phyloP scores from a whole-genome alignment of 2,329 filamentous ascomycete species.

The Cladosporium sphaerospermum region DNA sequence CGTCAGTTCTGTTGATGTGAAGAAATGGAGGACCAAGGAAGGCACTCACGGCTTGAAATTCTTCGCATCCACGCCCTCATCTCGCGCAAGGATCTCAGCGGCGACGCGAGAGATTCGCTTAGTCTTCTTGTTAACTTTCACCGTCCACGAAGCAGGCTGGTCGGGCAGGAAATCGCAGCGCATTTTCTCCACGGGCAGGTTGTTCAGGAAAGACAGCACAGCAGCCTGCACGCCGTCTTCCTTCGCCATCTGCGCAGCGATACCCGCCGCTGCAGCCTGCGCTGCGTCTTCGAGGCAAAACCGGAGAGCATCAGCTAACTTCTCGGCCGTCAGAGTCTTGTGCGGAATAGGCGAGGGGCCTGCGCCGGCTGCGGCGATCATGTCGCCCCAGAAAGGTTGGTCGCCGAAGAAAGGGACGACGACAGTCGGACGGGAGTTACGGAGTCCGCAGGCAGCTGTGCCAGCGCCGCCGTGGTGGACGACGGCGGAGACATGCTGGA shows the following conservation, averaged over 20 bases:
- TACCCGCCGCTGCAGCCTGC: constrained; percentile 49
- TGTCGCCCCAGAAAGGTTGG: constrained; percentile 47
- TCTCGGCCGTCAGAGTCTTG: constrained; percentile 50
- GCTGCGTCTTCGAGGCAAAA: constrained; percentile 53
- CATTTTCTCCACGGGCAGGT: constrained; percentile 36
- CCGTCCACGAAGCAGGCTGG: constrained; percentile 3
- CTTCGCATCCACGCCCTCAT: constrained; percentile 6
- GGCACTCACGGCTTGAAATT: constrained; percentile 8
- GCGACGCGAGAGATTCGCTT: constrained; percentile 3
- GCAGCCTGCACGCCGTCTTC: constrained; percentile 65
- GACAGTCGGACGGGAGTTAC: constrained; percentile 43
- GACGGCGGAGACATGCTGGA: constrained; percentile 46
- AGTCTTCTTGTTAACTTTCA: constrained; percentile 2
- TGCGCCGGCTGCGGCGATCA: constrained; percentile 40
- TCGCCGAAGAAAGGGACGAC: constrained; percentile 54
- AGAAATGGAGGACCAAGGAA: background rate
- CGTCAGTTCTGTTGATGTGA: background rate
- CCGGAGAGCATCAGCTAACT: constrained; percentile 38
- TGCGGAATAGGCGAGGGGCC: constrained; percentile 73
- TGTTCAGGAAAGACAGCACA: constrained; percentile 59
- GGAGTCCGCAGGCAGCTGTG: constrained; percentile 49
- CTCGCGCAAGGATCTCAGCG: constrained; percentile 4
- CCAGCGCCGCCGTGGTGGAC: constrained; percentile 54
- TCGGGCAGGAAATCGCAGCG: constrained; percentile 7
- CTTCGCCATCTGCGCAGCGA: constrained; percentile 58